Base-by-base conservation (phyloP, 345 rosid species). In the Pistacia integerrima region DNA sequence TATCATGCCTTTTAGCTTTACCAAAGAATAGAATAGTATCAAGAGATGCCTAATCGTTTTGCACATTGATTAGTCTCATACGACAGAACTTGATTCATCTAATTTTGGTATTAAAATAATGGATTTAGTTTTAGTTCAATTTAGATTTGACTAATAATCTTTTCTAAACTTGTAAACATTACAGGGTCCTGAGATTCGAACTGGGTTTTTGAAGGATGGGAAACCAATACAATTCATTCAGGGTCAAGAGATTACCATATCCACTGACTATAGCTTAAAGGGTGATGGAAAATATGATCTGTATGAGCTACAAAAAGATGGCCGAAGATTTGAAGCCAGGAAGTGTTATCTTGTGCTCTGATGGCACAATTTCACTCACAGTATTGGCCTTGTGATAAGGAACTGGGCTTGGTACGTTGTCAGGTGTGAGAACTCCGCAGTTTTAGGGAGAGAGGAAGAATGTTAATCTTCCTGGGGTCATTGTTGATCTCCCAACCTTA, bases 381-480 rank as follows among this genome's bases (percentile, higher is more conserved):
- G 93, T 86, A 57, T 56, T 89, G 82, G 78, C 85, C 0, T 83
- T 83, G 89, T 58, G 88, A 86, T 78, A 71, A 38, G 64, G n/a
- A 57, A 30, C 78, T 73, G 3, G 93, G 91, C 69, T 76, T 87
- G 66, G 91, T 89, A 11, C 77, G 58, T 41, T 87, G 88, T 69
- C 78, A n/a, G 78, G 3, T 87, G 91, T 13, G 93, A 87, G 78
- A 89, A 87, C 71, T 84, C 91, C 14, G 91, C 93, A 0, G 64
- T 73, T 57, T 86, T 89, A n/a, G 5, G 93, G 91, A 28, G 91
- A 87, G 81, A 85, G 89, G 70, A 89, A 89, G 80, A 89, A 89
- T 61, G 91, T 87, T 11, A 87, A 89, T 69, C 93, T 89, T 71
- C 91, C 93, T 1, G 89, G 92, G 56, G 86, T 89, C 11, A 78